Base-by-base conservation (phyloP, 441 rosid species). In the Metrosideros polymorpha region DNA sequence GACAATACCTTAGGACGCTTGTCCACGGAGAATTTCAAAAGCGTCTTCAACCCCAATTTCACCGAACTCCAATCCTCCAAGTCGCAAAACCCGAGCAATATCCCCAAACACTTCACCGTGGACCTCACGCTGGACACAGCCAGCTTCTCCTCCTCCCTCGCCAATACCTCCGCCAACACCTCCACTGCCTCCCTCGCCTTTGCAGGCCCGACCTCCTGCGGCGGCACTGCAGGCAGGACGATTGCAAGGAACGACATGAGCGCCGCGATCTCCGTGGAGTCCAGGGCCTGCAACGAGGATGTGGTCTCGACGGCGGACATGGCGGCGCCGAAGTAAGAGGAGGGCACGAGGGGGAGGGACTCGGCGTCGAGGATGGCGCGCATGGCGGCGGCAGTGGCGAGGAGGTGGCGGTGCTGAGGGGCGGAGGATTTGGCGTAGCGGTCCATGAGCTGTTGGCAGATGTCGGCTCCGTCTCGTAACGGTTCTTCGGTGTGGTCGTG, bases 381-480 rank as follows among this genome's bases (percentile, higher is more conserved):
- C 91, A 95, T 93, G 29, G 99, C 96, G 55, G 93, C 97, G 52
- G 98, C 95, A 49, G 98, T 93, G 84, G 99, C 98, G 63, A 96
- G 90, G 79, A 97, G 98, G 90, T 97, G 99, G 84, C 96, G 93
- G 89, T 96, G 98, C 87, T 97, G 98, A 0, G 94, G 90, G 75
- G 99, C 99, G 5, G 98, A 90, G 51, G 98, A 97, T 76, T 95
- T 89, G 71, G 97, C 90, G 83, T 97, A 97, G 49, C 98, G 99
- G 90, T 94, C 95, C 92, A 97, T 92, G 75, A 97, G 96, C 84
- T 95, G 98, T 84, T 92, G 96, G 91, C 94, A 97, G 83, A 97
- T 89, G 84, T 97, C 99, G 47, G 92, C 77, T 12, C 77, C 77
- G 27, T 66, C 77, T 35, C 77, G 77, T 42, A 66, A 39, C 25